These are phyloP conservation scores for Xylariomycetidae sp. DNA, from an alignment of 2,329 filamentous ascomycete genomes.

Conservation along the genomic window DNA sequence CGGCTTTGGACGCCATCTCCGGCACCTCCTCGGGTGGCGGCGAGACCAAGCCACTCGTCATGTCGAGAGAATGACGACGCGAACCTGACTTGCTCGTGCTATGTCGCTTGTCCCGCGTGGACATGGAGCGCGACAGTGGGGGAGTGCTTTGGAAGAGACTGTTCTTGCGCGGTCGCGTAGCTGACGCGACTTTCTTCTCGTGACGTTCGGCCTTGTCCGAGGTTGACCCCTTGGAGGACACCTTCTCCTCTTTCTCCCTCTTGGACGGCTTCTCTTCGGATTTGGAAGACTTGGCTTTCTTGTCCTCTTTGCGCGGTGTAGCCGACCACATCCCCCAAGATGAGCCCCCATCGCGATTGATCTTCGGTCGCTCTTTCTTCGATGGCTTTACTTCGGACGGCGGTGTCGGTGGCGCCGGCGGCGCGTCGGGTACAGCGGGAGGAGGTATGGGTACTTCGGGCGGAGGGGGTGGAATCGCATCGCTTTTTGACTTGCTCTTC, in stretches of 20 bases:
- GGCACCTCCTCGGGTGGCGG: slow-evolving; percentile 67
- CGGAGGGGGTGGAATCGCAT: slow-evolving; percentile 17
- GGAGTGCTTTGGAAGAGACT: slow-evolving; percentile 67
- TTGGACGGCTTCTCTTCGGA: slow-evolving; percentile 57
- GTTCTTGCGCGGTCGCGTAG: slow-evolving; percentile 52
- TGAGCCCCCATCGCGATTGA: slow-evolving; percentile 63
- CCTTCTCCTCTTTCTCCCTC: slow-evolving; percentile 60
- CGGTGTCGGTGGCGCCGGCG: slow-evolving; percentile 42
- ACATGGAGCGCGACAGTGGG: slow-evolving; percentile 63
- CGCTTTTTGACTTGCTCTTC: slow-evolving; percentile 30
- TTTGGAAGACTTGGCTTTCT: slow-evolving; percentile 55
- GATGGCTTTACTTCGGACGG: slow-evolving; percentile 53
- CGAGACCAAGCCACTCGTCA: slow-evolving; percentile 60
- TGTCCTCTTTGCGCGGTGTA: slow-evolving; percentile 52
- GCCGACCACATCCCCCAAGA: slow-evolving; percentile 76
- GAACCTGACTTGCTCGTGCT: slow-evolving; percentile 55
- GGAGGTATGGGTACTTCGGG: slow-evolving; percentile 37
- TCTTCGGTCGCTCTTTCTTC: slow-evolving; percentile 73
- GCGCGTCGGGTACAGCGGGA: slow-evolving; percentile 43
- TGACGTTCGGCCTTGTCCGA: slow-evolving; percentile 54
- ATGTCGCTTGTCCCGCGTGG: slow-evolving; percentile 60
- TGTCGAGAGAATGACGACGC: slow-evolving; percentile 65
- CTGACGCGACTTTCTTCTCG: slow-evolving; percentile 40
- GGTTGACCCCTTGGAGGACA: slow-evolving; percentile 60
- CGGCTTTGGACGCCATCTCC: slow-evolving; percentile 69